A percentile compares a stretch with the other conserved stretches of the same genome.
Evolutionary conservation across 306 rosid genomes (phyloP).

Genomic region (Herpetospermum pedunculosum): DNA sequence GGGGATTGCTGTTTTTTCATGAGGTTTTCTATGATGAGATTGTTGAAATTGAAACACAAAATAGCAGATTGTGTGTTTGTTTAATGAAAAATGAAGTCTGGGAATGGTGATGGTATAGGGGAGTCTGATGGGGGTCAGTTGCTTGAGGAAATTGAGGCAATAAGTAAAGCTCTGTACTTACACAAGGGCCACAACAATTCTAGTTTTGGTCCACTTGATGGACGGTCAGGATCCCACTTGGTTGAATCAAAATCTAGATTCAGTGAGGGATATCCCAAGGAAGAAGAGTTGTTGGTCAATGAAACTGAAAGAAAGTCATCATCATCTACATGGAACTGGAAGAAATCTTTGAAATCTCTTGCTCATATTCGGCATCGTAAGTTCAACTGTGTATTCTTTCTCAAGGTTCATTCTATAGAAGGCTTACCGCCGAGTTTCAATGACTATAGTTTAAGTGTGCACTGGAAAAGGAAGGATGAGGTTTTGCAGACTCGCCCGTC

Average conservation of each 20-base stretch:
- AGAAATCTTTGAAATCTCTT: constrained; percentile 67
- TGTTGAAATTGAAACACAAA: neutral
- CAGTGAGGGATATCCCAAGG: constrained; percentile 13
- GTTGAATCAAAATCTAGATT: constrained; percentile 21
- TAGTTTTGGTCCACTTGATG: constrained; percentile 8
- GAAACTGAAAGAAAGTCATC: constrained; percentile 34
- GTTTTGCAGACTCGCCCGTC: constrained; percentile 30
- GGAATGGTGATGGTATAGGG: constrained; percentile 12
- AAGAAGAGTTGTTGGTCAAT: constrained; percentile 25
- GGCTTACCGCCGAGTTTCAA: constrained; percentile 46
- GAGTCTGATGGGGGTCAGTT: constrained; percentile 27
- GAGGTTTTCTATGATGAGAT: neutral
- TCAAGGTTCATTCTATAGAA: constrained; percentile 55
- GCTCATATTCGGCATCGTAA: constrained; percentile 45
- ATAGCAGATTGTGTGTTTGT: neutral
- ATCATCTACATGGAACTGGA: constrained; percentile 54
- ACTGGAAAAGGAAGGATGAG: constrained; percentile 55
- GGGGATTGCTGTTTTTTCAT: neutral
- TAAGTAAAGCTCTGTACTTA: constrained; percentile 69
- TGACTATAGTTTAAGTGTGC: constrained; percentile 30
- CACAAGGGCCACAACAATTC: constrained; percentile 26
- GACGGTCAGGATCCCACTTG: constrained; percentile 25
- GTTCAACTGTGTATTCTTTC: constrained; percentile 42
- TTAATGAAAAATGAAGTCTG: constrained; percentile 22
- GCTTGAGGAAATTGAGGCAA: constrained; percentile 60